Conservation (phyloP, 139 green algal species). For the Chlorella sorokiniana region DNA sequence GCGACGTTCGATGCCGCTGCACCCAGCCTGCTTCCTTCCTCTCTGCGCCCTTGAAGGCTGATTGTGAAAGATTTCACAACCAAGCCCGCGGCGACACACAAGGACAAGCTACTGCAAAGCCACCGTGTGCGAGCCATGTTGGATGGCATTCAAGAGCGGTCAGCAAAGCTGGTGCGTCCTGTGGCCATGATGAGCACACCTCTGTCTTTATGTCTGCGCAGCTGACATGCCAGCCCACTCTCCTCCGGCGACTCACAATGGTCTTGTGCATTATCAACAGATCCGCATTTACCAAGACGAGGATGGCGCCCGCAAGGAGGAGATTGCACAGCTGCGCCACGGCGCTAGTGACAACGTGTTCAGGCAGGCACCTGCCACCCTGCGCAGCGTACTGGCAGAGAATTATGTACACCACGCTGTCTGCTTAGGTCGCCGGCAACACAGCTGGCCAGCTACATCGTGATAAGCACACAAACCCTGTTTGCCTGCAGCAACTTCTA, state of each 20-base stretch:
- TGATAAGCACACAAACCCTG: background rate
- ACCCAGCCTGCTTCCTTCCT: background rate
- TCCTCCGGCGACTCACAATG: background rate
- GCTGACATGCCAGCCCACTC: no score
- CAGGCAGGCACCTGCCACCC: slow-evolving; percentile 12
- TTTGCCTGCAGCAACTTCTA: slow-evolving; percentile 82
- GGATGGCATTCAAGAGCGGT: slow-evolving; percentile 75
- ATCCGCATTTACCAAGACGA: slow-evolving; percentile 88
- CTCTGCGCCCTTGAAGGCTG: slow-evolving; percentile 79
- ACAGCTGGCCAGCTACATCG: no score
- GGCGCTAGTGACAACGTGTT: slow-evolving; percentile 50
- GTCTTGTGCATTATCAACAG: slow-evolving; percentile 45
- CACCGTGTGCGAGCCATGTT: slow-evolving; percentile 85
- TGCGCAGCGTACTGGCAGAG: background rate
- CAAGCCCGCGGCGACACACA: slow-evolving; percentile 76
- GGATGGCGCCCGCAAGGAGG: slow-evolving; percentile 80
- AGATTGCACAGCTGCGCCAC: slow-evolving; percentile 84
- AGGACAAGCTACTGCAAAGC: slow-evolving; percentile 72
- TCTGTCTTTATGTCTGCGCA: background rate
- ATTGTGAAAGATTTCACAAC: slow-evolving; percentile 86
- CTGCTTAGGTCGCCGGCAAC: no score
- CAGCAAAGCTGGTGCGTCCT: slow-evolving; percentile 77
- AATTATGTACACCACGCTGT: no score
- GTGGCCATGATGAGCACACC: background rate
- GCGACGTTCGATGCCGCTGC: background rate